Conservation (phyloP, 352 stramenopile genomes). For the Phytophthora chlamydospora region DNA sequence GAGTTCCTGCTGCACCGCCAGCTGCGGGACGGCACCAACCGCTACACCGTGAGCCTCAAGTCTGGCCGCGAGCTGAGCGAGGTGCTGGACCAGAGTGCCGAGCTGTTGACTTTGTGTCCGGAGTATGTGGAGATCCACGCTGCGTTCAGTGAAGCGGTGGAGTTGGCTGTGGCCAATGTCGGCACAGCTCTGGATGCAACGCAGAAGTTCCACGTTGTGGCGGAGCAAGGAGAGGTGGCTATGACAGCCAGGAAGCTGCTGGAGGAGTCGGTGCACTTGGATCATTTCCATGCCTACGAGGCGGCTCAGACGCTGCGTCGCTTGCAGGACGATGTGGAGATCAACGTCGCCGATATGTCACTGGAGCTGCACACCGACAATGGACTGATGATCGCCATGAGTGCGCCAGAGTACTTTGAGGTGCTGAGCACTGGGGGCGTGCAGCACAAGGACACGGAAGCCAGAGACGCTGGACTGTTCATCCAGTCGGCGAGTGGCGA, state of each 20-base stretch:
- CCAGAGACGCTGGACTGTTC: conserved; percentile 65
- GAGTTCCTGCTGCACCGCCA: conserved; percentile 74
- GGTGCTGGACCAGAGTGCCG: conserved; percentile 31
- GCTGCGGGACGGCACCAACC: conserved; percentile 72
- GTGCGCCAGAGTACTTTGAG: conserved; percentile 74
- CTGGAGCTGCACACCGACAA: conserved; percentile 83
- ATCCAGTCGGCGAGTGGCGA: conserved; percentile 65
- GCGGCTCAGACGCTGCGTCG: conserved; percentile 20
- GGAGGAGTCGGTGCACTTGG: conserved; percentile 73
- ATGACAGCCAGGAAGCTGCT: conserved; percentile 67
- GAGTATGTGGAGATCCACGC: conserved; percentile 61
- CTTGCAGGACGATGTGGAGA: conserved; percentile 13
- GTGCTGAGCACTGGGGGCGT: conserved; percentile 50
- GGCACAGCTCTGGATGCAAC: conserved; percentile 64
- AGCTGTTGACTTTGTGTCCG: conserved; percentile 58
- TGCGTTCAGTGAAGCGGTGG: conserved; percentile 60
- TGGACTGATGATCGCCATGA: conserved; percentile 77
- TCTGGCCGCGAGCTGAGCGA: conserved; percentile 50
- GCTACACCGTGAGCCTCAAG: conserved; percentile 78
- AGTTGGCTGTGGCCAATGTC: conserved; percentile 61
- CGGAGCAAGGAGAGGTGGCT: conserved; percentile 31
- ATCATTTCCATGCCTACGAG: conserved; percentile 86
- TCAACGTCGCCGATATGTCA: conserved; percentile 52
- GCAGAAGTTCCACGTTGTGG: conserved; percentile 51
- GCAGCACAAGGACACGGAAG: conserved; percentile 48